Conservation (phyloP, 2,329 filamentous ascomycete genomes). For the Fusarium sp. region DNA sequence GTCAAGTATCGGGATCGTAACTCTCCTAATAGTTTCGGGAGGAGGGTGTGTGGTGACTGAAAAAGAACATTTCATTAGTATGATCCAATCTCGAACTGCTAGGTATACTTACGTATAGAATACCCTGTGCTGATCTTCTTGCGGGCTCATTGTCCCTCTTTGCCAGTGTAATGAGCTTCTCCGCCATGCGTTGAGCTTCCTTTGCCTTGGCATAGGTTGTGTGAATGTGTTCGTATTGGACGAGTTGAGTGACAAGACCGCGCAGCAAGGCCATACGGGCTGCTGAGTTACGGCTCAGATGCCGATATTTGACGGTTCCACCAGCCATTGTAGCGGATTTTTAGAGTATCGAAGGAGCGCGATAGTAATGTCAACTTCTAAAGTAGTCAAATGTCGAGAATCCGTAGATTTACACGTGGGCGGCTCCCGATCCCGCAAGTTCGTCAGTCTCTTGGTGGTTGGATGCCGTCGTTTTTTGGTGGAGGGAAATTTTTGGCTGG, state of each 20-base stretch:
- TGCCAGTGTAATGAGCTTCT: slow-evolving; percentile 92
- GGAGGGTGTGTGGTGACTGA: slow-evolving; percentile 74
- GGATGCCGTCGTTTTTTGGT: slow-evolving; percentile 40
- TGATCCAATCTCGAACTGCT: background rate
- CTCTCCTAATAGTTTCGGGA: slow-evolving; percentile 90
- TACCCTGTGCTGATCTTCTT: slow-evolving; percentile 78
- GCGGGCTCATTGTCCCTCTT: slow-evolving; percentile 93
- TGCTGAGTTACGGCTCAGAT: slow-evolving; percentile 85
- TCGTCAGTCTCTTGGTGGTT: slow-evolving; percentile 19
- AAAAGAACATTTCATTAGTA: slow-evolving; percentile 20
- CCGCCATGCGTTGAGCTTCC: slow-evolving; percentile 92
- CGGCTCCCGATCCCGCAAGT: slow-evolving; percentile 17
- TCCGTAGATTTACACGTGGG: slow-evolving; percentile 29
- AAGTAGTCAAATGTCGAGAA: slow-evolving; percentile 1
- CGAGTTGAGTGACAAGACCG: slow-evolving; percentile 94
- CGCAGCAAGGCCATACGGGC: slow-evolving; percentile 93
- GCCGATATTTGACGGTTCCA: slow-evolving; percentile 87
- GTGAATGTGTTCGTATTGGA: slow-evolving; percentile 91
- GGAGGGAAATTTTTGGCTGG: slow-evolving; percentile 52
- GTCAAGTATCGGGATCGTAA: slow-evolving; percentile 82
- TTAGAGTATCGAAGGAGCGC: slow-evolving; percentile 14
- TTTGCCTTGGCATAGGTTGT: slow-evolving; percentile 98
- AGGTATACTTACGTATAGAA: slow-evolving; percentile 81
- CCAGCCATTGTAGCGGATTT: slow-evolving; percentile 76
- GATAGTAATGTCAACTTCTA: background rate